Conservation (phyloP, 2,329 filamentous ascomycete genomes). For the Neodidymelliopsis sp. region DNA sequence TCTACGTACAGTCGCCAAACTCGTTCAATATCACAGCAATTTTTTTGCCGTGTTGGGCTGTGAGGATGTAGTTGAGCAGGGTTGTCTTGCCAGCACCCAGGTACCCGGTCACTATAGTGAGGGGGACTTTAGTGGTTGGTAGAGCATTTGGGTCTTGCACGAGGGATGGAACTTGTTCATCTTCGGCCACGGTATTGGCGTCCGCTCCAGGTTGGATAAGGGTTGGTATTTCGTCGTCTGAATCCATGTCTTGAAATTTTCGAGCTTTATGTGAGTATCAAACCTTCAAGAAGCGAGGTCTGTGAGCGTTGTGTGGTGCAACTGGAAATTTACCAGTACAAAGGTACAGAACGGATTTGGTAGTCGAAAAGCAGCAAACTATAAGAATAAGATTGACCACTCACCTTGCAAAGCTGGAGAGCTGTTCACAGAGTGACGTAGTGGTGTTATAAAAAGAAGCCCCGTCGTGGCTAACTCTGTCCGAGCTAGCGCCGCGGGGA, state of each 20-base stretch:
- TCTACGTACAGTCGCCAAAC: conserved; percentile 47
- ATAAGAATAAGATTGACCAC: neutral
- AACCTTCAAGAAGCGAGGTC: too few relatives aligned
- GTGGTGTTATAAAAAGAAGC: conserved; percentile 10
- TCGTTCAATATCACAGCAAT: conserved; percentile 97
- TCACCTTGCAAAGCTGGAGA: neutral
- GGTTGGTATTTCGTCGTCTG: conserved; percentile 50
- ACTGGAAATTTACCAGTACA: too few relatives aligned
- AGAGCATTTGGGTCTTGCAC: conserved; percentile 53
- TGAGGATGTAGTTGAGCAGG: conserved; percentile 93
- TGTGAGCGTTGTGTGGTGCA: too few relatives aligned
- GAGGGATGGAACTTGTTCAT: conserved; percentile 34
- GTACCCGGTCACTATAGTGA: conserved; percentile 90
- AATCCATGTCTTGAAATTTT: too few relatives aligned
- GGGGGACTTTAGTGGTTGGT: conserved; percentile 73
- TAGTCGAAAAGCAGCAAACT: too few relatives aligned
- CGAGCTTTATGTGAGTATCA: too few relatives aligned
- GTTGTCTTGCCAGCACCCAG: conserved; percentile 96
- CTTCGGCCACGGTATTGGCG: conserved; percentile 30
- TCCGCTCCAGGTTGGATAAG: conserved; percentile 61
- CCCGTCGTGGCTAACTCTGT: conserved; percentile 5
- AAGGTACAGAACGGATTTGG: too few relatives aligned
- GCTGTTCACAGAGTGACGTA: conserved; percentile 10
- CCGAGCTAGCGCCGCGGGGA: conserved; percentile 15
- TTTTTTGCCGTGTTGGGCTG: conserved; percentile 93